Conservation (phyloP, 768 basidiomycete species). For the Cyclocybe aegerita region DNA sequence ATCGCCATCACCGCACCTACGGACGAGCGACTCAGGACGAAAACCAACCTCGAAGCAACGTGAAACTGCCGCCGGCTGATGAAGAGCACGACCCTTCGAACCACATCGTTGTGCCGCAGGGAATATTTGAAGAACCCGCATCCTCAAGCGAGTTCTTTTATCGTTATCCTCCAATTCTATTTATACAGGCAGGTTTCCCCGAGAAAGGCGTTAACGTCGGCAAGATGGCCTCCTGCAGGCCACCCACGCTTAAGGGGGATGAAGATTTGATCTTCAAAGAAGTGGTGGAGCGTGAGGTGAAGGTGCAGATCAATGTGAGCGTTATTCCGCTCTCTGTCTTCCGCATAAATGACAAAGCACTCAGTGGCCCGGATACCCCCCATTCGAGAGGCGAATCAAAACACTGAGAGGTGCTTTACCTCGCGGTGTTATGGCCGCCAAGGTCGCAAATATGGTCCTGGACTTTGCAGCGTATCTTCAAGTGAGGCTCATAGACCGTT, state of each 20-base stretch:
- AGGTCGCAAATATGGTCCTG: constrained; percentile 28
- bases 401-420: constrained; percentile 32
- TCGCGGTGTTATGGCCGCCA: constrained; percentile 27
- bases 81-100: constrained; percentile 20
- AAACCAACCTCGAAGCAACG: background rate
- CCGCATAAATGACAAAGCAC: background rate
- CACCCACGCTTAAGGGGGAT: constrained; percentile 16
- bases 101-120: constrained; percentile 25
- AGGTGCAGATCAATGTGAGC: constrained; percentile 33
- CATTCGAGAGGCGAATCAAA: constrained; percentile 35
- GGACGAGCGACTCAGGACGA: background rate
- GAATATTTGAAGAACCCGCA: constrained; percentile 16
- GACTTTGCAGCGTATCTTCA: constrained; percentile 28
- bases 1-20: background rate
- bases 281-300: constrained; percentile 27
- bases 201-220: constrained; percentile 29
- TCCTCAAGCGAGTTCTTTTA: constrained; percentile 4
- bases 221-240: constrained; percentile 20
- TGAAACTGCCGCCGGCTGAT: background rate
- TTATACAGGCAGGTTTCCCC: constrained; percentile 25
- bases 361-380: constrained; percentile 52
- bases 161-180: constrained; percentile 27
- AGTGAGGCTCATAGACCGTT: constrained; percentile 20
- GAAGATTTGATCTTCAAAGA: constrained; percentile 19
- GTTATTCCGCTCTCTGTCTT: background rate